Percentiles rank a stretch among this genome's conserved stretches.
phyloP scores from a whole-genome alignment of 352 stramenopile species.

The Globisporangium solare region DNA sequence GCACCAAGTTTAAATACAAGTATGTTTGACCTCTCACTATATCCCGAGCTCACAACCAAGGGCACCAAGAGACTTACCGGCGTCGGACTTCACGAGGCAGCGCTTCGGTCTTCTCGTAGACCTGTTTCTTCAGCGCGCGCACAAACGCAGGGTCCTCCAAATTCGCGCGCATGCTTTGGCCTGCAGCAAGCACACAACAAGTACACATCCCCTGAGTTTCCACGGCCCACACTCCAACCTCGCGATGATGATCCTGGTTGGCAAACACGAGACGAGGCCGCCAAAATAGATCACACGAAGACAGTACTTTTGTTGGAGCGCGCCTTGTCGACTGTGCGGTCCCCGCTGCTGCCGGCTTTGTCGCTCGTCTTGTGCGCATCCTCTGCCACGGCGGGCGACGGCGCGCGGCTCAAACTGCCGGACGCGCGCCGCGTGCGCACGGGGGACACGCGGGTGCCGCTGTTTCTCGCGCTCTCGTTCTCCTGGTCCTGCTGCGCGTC shows the following conservation, averaged over 20 bases:
- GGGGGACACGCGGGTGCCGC: not conserved
- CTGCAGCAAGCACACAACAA: not conserved
- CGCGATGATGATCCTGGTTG: not conserved
- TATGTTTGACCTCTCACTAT: too few species aligned
- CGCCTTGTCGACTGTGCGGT: not conserved
- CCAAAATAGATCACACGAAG: slow-evolving; percentile 5
- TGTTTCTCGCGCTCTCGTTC: not conserved
- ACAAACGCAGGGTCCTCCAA: slow-evolving; percentile 7
- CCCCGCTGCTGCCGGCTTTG: not conserved
- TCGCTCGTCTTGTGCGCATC: not conserved
- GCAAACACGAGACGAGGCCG: not conserved
- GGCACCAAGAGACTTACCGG: not conserved
- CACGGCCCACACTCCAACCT: not conserved
- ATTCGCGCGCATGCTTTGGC: not conserved
- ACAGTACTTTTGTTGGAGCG: slow-evolving; percentile 4
- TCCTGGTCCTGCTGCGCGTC: not conserved
- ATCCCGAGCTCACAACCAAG: too few species aligned
- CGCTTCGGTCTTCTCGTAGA: slow-evolving; percentile 8
- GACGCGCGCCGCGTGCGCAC: not conserved
- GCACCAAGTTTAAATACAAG: not conserved
- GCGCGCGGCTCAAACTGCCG: not conserved
- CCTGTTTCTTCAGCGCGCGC: slow-evolving; percentile 6
- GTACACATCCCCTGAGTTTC: too few species aligned
- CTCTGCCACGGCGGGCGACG: not conserved
- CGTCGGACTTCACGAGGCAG: slow-evolving; percentile 4